Percentiles rank a stretch among this genome's conserved stretches.
Evolutionary conservation across 2,329 filamentous ascomycete genomes (phyloP).

Genomic region (Didymella arachidicola): DNA sequence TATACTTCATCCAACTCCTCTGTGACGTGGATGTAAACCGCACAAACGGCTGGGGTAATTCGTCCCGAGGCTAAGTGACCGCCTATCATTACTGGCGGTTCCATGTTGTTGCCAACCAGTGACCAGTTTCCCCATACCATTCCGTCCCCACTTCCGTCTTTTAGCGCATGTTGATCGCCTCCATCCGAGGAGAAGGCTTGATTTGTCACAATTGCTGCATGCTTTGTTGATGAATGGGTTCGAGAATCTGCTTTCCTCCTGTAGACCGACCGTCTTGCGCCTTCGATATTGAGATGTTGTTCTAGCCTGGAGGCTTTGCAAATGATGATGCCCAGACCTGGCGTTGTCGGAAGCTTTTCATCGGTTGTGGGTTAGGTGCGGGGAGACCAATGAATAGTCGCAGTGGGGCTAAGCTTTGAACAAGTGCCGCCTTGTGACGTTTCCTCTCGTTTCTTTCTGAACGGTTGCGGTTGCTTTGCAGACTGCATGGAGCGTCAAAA

Average conservation of each 20-base stretch:
- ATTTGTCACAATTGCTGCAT: constrained; percentile 5
- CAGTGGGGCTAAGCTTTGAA: constrained; percentile 26
- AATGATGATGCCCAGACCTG: constrained; percentile 16
- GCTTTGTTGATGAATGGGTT: background rate
- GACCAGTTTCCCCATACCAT: constrained; percentile 8
- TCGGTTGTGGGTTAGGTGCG: background rate
- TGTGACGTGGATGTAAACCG: constrained; percentile 12
- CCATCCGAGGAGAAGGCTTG: constrained; percentile 1
- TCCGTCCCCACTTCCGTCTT: constrained; percentile 23
- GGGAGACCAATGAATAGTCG: constrained; percentile 21
- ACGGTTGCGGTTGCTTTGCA: constrained; percentile 8
- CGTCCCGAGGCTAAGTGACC: constrained; percentile 26
- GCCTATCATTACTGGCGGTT: constrained; percentile 18
- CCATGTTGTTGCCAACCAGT: constrained; percentile 4
- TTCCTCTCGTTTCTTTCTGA: constrained; percentile 11
- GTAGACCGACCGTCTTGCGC: background rate
- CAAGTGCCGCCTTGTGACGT: constrained; percentile 21
- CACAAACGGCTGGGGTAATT: constrained; percentile 13
- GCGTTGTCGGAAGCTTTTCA: constrained; percentile 13
- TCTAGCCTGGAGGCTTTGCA: background rate
- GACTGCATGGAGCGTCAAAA: constrained; percentile 4
- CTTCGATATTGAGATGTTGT: background rate
- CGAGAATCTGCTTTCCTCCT: background rate
- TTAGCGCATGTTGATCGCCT: constrained; percentile 28
- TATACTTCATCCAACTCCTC: constrained; percentile 7